These are phyloP conservation scores for Scheffersomyces stipitis DNA, from an alignment of 805 yeast species.

Conservation along the genomic window DNA sequence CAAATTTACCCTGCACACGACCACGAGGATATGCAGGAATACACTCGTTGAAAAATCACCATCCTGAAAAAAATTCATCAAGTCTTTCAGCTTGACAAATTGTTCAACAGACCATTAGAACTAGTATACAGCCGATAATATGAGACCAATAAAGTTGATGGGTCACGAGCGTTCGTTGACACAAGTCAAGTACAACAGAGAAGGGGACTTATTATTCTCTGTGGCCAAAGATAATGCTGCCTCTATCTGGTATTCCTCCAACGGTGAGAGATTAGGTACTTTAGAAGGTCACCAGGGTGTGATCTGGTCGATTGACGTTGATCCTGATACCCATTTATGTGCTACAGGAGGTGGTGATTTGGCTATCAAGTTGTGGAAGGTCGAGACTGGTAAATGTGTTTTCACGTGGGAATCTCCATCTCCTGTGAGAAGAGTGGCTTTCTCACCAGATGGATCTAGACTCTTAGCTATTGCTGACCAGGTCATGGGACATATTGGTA, in stretches of 20 bases:
- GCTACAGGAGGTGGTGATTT: slow-evolving; percentile 93
- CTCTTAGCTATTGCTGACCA: slow-evolving; percentile 81
- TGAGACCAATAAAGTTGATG: slow-evolving; percentile 63
- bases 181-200: slow-evolving; percentile 91
- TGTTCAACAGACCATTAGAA: neutral
- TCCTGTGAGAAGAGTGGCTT: slow-evolving; percentile 90
- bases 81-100: neutral
- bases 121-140: slow-evolving; percentile 13
- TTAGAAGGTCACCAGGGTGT: slow-evolving; percentile 84
- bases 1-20: neutral
- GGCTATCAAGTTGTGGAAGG: slow-evolving; percentile 81
- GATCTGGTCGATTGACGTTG: slow-evolving; percentile 91
- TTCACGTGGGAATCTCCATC: slow-evolving; percentile 73
- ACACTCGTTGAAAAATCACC: neutral
- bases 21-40: neutral
- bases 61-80: neutral
- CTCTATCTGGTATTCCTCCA: slow-evolving; percentile 89
- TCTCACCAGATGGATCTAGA: slow-evolving; percentile 68
- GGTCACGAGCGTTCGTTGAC: slow-evolving; percentile 98
- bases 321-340: slow-evolving; percentile 62
- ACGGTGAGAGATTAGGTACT: slow-evolving; percentile 97
- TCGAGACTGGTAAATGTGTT: slow-evolving; percentile 71
- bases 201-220: slow-evolving; percentile 91
- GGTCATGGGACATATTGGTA: slow-evolving; percentile 87
- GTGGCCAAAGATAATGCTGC: slow-evolving; percentile 90